Percentiles rank a stretch among this genome's conserved stretches.
phyloP scores from a whole-genome alignment of 2,329 filamentous ascomycete genomes.

The Colletotrichum noveboracense region DNA sequence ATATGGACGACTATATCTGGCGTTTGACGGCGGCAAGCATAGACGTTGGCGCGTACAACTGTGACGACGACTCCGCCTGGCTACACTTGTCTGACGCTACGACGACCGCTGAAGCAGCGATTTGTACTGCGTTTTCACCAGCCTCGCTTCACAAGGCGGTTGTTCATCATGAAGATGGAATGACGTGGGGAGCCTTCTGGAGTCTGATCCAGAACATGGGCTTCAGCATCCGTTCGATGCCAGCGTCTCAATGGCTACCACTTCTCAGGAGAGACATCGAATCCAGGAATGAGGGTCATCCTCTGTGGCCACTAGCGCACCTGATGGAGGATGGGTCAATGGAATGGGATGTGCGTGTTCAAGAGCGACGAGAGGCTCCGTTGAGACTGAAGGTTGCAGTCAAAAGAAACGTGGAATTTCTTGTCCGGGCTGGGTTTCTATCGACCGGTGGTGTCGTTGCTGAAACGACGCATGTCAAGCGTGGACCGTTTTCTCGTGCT shows the following conservation, averaged over 20 bases:
- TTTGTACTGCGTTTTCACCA: not conserved
- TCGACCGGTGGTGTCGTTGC: not conserved
- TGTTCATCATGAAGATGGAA: not conserved
- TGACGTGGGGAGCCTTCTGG: slow-evolving; percentile 11
- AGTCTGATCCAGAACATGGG: not conserved
- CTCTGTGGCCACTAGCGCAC: slow-evolving; percentile 9
- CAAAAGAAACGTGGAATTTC: not conserved
- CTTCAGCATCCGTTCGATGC: not conserved
- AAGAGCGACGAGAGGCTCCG: not conserved
- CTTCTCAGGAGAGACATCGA: not conserved
- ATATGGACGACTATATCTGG: slow-evolving; percentile 26
- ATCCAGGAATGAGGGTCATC: not conserved
- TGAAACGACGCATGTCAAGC: too few species aligned
- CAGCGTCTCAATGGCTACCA: not conserved
- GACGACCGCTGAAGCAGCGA: not conserved
- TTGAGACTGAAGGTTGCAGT: not conserved
- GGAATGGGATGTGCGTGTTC: not conserved
- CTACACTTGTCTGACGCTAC: not conserved
- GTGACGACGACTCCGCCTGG: slow-evolving; percentile 5
- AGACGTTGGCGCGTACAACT: slow-evolving; percentile 17
- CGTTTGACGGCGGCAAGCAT: slow-evolving; percentile 19
- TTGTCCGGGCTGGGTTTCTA: not conserved
- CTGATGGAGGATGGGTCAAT: not conserved
- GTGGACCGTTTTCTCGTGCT: not conserved
- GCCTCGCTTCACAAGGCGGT: not conserved